Base-by-base conservation (phyloP, 1,284 basidiomycete species). In the Heliocybe sulcata region DNA sequence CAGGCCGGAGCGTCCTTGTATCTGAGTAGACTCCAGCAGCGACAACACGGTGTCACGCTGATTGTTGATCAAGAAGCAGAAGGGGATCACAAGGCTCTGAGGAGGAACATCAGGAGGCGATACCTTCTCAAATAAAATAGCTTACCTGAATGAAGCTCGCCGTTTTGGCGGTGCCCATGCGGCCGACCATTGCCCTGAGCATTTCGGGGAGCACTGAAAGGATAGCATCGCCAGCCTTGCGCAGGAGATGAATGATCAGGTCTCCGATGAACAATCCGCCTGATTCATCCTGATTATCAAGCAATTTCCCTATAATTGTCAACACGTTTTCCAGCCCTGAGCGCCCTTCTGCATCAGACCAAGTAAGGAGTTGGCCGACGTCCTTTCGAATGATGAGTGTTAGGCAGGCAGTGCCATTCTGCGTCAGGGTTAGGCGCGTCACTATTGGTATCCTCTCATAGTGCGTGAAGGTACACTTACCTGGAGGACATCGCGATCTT, bases 201-300 rank as follows among this genome's bases (percentile, higher is more conserved):
- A 99, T 77, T 58, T 92, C 87, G 1, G 93, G 92, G 42, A 98
- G 78, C 2, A 95, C 90, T 1, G 92, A 85, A 0, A 87, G 72
- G 11, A 96, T 80, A 1, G 85, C 78, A 51, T 92, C 87, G 14
- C 87, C 87, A 0, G 88, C 86, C 56, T 81, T 82, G 20, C 96
- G 80, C 57, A 99, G 76, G 20, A 99, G 74, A 63, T 98, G 94
- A 59, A 98, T 90, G 64, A 99, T 91, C 45, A 99, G 77, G 65
- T 98, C 94, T 38, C 96, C 96, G 45, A 98, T 87, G 52, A 90
- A 89, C 10, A 98, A 79, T 11, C 94, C 94, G 38, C 92, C 94
- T 1, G 92, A 88, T 69, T 92, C 89, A 60, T 88, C 86, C 58
- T 93, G 85, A 58, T 79, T 86, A 54, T 85, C 80, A 12, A 98